phyloP scores from a whole-genome alignment of 2,329 filamentous ascomycete species.

The Alternaria alternata region DNA sequence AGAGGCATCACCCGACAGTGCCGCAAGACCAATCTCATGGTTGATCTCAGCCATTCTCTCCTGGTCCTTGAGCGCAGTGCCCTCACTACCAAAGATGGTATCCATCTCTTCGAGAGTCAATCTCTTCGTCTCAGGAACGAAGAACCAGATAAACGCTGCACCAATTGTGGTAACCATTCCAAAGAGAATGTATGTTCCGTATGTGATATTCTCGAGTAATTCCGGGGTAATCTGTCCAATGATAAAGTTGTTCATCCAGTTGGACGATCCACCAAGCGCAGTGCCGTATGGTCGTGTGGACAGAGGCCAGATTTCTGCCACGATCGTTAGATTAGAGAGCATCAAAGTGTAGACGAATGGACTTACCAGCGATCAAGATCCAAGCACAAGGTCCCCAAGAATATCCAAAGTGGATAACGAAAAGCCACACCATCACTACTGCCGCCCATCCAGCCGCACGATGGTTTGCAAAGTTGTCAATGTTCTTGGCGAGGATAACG shows the following conservation, averaged over 20 bases:
- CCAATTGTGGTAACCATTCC: constrained; percentile 70
- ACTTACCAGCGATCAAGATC: constrained; percentile 68
- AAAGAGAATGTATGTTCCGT: constrained; percentile 77
- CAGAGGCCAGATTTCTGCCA: constrained; percentile 74
- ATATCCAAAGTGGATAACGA: constrained; percentile 77
- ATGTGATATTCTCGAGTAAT: constrained; percentile 70
- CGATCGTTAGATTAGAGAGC: background rate
- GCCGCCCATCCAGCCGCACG: constrained; percentile 73
- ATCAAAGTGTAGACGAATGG: no score
- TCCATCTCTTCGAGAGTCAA: constrained; percentile 67
- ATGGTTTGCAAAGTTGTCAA: constrained; percentile 64
- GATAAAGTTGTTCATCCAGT: constrained; percentile 64
- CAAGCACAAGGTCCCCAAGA: constrained; percentile 78
- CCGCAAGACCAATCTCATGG: constrained; percentile 70
- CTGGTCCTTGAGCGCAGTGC: constrained; percentile 70
- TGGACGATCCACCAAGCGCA: constrained; percentile 65
- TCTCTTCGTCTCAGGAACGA: constrained; percentile 64
- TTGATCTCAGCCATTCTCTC: constrained; percentile 78
- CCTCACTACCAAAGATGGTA: constrained; percentile 71
- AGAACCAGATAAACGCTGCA: constrained; percentile 62
- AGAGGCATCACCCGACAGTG: constrained; percentile 21
- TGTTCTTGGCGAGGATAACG: constrained; percentile 70
- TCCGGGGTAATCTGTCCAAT: constrained; percentile 75
- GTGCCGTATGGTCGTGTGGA: constrained; percentile 74
- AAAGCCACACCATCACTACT: constrained; percentile 76